phyloP scores from a whole-genome alignment of 2,329 filamentous ascomycete species.

The Fusarium subglutinans region DNA sequence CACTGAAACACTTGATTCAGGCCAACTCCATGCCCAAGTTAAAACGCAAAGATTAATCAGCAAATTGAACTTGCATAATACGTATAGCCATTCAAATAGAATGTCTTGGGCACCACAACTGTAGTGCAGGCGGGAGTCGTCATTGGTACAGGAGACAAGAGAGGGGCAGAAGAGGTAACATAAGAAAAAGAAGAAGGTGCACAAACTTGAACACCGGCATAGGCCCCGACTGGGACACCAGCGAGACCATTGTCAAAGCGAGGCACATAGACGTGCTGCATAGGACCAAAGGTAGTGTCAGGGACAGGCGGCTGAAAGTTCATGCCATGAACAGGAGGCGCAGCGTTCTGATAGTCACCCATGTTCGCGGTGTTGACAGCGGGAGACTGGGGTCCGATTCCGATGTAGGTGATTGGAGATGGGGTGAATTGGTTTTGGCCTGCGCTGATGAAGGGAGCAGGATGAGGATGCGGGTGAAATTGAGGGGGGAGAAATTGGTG shows the following conservation, averaged over 20 bases:
- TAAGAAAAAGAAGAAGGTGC: slow-evolving; percentile 37
- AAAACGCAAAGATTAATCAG: neutral
- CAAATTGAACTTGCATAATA: slow-evolving; percentile 53
- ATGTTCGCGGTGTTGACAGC: slow-evolving; percentile 40
- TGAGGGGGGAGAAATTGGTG: slow-evolving; percentile 18
- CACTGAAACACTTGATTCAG: slow-evolving; percentile 4
- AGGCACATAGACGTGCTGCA: slow-evolving; percentile 65
- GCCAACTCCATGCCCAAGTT: neutral
- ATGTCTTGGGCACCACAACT: slow-evolving; percentile 47
- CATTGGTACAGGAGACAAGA: slow-evolving; percentile 37
- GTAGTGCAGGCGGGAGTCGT: slow-evolving; percentile 41
- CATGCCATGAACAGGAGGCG: slow-evolving; percentile 54
- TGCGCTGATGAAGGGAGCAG: slow-evolving; percentile 20
- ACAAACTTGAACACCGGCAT: slow-evolving; percentile 9
- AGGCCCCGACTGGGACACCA: slow-evolving; percentile 48
- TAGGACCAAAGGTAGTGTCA: slow-evolving; percentile 65
- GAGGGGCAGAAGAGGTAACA: slow-evolving; percentile 39
- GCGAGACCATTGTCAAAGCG: slow-evolving; percentile 55
- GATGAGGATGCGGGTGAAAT: slow-evolving; percentile 24
- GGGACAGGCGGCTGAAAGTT: slow-evolving; percentile 69
- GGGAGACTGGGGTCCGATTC: slow-evolving; percentile 35
- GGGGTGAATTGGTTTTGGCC: slow-evolving; percentile 8
- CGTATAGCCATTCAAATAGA: slow-evolving; percentile 45
- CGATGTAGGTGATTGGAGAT: slow-evolving; percentile 42
- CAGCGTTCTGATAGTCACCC: slow-evolving; percentile 55